Percentiles rank a stretch among this genome's conserved stretches.
Conservation (phyloP, 495 filamentous ascomycete genomes). For the Friedmanniomyces simplex region DNA sequence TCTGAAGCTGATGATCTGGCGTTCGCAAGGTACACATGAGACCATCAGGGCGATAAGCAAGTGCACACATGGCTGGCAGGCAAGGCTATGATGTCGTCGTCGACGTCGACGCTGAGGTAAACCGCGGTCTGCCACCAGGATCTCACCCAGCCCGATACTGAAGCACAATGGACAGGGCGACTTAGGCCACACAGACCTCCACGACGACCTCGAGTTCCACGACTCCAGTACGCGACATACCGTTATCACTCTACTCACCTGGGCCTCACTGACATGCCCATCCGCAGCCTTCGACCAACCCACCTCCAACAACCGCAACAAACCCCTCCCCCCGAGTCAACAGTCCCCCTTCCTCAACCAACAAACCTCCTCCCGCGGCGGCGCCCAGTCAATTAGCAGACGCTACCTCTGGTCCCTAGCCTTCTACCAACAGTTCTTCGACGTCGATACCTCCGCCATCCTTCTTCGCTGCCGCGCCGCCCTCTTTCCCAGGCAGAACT, state of each 20-base stretch:
- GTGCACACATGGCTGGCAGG: conserved; percentile 56
- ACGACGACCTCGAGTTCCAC: conserved; percentile 99
- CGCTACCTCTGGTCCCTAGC: conserved; percentile 82
- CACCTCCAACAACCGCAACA: conserved; percentile 40
- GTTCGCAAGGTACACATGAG: too few species aligned
- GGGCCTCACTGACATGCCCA: not conserved
- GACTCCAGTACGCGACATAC: conserved; percentile 53
- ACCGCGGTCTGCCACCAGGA: not conserved
- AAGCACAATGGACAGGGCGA: conserved; percentile 58
- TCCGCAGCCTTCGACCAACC: conserved; percentile 37
- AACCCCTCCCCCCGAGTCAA: conserved; percentile 47
- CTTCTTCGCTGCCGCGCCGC: conserved; percentile 71
- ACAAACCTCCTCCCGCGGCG: conserved; percentile 2
- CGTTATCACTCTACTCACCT: not conserved
- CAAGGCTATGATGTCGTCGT: conserved; percentile 92
- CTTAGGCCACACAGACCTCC: conserved; percentile 92
- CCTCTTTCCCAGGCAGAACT: conserved; percentile 81
- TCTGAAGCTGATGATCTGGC: too few species aligned
- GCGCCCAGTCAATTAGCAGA: conserved; percentile 46
- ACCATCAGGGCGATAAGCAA: too few species aligned
- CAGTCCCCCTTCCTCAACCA: conserved; percentile 29
- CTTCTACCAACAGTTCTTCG: conserved; percentile 97
- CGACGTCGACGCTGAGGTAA: conserved; percentile 84
- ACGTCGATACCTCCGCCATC: conserved; percentile 87
- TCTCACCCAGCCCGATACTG: not conserved